Evolutionary conservation across 73 alveolate genomes (phyloP), one percentile per base, ranked within the genome.

Genomic region (Paramecium pentaurelia): DNA sequence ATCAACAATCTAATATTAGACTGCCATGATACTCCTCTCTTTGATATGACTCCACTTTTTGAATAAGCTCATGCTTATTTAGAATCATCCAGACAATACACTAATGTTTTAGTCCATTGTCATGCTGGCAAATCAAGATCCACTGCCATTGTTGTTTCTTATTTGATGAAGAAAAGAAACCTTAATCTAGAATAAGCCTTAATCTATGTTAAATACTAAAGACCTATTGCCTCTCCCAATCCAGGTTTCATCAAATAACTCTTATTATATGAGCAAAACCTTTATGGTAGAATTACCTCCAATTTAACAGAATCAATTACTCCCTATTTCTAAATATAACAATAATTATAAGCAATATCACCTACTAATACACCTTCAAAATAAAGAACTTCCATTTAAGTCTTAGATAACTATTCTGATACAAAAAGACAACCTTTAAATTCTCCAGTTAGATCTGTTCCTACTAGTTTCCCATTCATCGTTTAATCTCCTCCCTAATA

Each of bases 101-200:
- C 60, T 30, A 73, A 73, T 37, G 87, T 73, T 30, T 44, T 73
- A 30, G 87, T 73, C 18, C 87, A 73, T 73, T 73, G 87, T 18
- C 87, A 73, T 37, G 60, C 87, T 37, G 87, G 87, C 4, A 73
- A 73, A 73, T 73, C 87, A 20, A 32, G 87, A 37, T 73, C 87
- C 5, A 37, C 87, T 5, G 58, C 60, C 5, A 25, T 73, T 4
- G 68, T 73, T 12, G 20, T 73, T 28, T 34, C 87, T 2, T 73
- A 73, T 73, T 40, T 73, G 40, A 73, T 73, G 87, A 73, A 73
- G 18, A 73, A 73, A 40, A 73, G 87, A 44, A 73, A 73, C 18
- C 58, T 73, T 5, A 73, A 34, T 73, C 87, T 73, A 37, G 58
- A 73, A 73, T 73, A 73, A 38, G 87, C 87, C 12, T 38, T 73